phyloP scores from a whole-genome alignment of 495 filamentous ascomycete species.

The Polyplosphaeria fusca region DNA sequence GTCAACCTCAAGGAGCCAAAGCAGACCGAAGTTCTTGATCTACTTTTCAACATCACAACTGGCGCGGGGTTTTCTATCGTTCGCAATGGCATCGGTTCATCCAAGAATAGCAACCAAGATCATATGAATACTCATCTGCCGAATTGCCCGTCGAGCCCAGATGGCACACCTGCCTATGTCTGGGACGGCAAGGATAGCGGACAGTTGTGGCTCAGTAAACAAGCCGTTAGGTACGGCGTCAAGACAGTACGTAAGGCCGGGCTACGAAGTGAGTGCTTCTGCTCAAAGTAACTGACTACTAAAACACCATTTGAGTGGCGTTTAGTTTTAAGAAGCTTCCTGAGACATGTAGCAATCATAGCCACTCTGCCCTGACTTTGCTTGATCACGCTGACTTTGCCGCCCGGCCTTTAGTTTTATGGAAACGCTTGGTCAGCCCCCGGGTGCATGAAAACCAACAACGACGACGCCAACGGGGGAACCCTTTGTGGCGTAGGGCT shows the following conservation, averaged over 20 bases:
- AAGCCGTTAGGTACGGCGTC: constrained; percentile 28
- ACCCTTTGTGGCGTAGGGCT: constrained; percentile 25
- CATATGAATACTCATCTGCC: constrained; percentile 45
- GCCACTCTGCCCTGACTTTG: no score
- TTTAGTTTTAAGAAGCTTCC: no score
- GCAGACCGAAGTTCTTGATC: constrained; percentile 25
- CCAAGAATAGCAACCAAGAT: constrained; percentile 35
- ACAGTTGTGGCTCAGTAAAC: constrained; percentile 26
- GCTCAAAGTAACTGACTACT: no score
- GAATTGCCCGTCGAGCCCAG: constrained; percentile 13
- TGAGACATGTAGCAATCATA: no score
- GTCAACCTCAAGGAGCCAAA: constrained; percentile 48
- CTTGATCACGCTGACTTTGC: no score
- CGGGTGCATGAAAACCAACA: constrained; percentile 32
- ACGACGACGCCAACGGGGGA: constrained; percentile 25
- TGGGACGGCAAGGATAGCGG: constrained; percentile 32
- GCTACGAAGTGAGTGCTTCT: no score
- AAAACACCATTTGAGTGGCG: no score
- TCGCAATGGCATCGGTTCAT: constrained; percentile 28
- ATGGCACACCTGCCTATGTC: constrained; percentile 20
- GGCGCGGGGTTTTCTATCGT: constrained; percentile 31
- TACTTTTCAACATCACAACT: constrained; percentile 30
- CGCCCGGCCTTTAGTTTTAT: no score
- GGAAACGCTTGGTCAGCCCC: constrained; percentile 30
- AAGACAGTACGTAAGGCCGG: no score